phyloP scores from a whole-genome alignment of 2,329 filamentous ascomycete species.

The Sporothrix luriei region DNA sequence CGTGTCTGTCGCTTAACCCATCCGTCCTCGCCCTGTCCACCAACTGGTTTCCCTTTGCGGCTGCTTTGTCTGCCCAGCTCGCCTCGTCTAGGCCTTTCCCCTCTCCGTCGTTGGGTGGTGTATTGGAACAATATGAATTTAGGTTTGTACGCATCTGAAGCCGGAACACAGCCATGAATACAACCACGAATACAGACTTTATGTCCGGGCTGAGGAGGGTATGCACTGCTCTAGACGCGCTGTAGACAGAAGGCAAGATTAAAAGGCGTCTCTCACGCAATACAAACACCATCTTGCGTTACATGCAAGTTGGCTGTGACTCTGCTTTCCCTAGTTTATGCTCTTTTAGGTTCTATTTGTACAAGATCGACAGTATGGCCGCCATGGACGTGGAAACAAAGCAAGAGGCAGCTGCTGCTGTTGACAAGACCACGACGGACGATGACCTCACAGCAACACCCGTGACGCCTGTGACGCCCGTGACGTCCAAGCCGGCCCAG shows the following conservation, averaged over 20 bases:
- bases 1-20: background rate
- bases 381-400: background rate
- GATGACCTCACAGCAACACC: background rate
- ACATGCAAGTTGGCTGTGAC: background rate
- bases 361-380: background rate
- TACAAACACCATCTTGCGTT: conserved; percentile 18
- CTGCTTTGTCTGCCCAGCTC: background rate
- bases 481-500: background rate
- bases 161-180: background rate
- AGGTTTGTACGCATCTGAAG: too few species aligned
- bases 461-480: background rate
- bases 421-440: background rate
- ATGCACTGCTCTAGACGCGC: background rate
- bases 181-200: background rate
- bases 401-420: background rate
- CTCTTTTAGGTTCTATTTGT: too few species aligned
- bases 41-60: conserved; percentile 18
- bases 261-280: conserved; percentile 9
- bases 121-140: conserved; percentile 19
- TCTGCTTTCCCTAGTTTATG: too few species aligned
- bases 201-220: background rate
- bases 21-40: background rate
- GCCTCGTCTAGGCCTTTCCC: background rate
- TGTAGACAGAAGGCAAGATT: background rate
- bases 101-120: background rate